Conservation (phyloP, 2,329 filamentous ascomycete genomes). For the Ciborinia camelliae region DNA sequence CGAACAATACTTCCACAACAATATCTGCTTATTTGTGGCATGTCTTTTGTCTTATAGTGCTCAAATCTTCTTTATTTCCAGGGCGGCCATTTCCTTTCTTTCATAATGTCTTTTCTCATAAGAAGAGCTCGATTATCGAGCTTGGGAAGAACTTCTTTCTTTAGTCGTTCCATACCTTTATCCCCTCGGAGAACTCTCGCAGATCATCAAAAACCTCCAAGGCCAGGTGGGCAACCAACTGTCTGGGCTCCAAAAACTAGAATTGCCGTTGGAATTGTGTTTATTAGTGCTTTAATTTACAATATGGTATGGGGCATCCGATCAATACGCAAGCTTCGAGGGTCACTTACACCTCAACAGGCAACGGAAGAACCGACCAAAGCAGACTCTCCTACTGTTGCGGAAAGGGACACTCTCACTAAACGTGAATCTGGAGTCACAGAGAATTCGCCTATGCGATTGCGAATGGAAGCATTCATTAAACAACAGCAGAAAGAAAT, state of each 20-base stretch:
- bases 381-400: slow-evolving; percentile 67
- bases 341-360: slow-evolving; percentile 30
- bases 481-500: slow-evolving; percentile 90
- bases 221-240: slow-evolving; percentile 14
- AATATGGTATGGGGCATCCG: slow-evolving; percentile 43
- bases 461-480: slow-evolving; percentile 96
- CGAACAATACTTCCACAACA: neutral
- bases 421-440: slow-evolving; percentile 76
- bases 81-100: slow-evolving; percentile 14
- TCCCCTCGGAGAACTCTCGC: slow-evolving; percentile 29
- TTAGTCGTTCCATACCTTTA: slow-evolving; percentile 6
- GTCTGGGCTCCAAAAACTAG: slow-evolving; percentile 47
- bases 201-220: slow-evolving; percentile 25
- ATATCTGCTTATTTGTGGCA: slow-evolving; percentile 30
- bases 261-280: slow-evolving; percentile 47
- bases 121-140: slow-evolving; percentile 20
- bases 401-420: slow-evolving; percentile 76
- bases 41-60: slow-evolving; percentile 29
- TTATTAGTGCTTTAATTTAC: slow-evolving; percentile 48
- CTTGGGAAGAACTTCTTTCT: slow-evolving; percentile 15
- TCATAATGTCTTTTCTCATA: slow-evolving; percentile 31
- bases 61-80: slow-evolving; percentile 15
- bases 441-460: slow-evolving; percentile 84
- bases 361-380: slow-evolving; percentile 38
- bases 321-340: slow-evolving; percentile 17